Base-by-base conservation (phyloP, 257 asterid genomes). In the Rauvolfia tetraphylla region DNA sequence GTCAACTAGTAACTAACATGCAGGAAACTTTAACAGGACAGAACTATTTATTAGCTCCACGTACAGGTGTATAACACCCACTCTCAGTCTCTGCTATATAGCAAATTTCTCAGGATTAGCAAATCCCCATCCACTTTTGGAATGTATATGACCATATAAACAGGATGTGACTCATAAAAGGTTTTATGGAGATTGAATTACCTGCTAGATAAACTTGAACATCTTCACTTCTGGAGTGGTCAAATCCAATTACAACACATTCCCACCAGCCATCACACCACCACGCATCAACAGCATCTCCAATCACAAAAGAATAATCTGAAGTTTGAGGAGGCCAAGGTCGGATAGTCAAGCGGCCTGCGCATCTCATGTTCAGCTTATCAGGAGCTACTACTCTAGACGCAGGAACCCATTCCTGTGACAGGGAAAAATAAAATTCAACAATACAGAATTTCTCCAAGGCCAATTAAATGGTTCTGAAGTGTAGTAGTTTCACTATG, bases 211-310 rank as follows among this genome's bases (percentile, higher is more conserved):
- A 92, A 42, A 92, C 85, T 44, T 81, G 85, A 63, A 86, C 75
- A 71, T 68, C 78, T 42, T 72, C 76, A 44, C 70, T 29, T 38
- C 78, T 46, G 58, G 75, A 65, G 51, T 79, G 65, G 79, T 74
- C 83, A 56, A 41, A 25, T 61, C 91, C 89, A 27, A 75, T 74
- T 12, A 87, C 79, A 31, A 90, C 84, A 33, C 90, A 91, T 86
- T 92, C 96, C 95, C 95, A 90, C 97, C 97, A 90, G 62, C 93
- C 96, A 67, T 83, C 78, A 20, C 83, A 58, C 97, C 88, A 82
- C 97, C 93, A 90, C 39, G 90, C 94, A 80, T 92, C 95, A 59
- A 89, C 90, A 17, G 94, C 85, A 20, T 76, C 79, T 33, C 97
- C 96, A 9, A 86, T 86, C 73, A 72, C 86, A 72, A 85, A 80